Conservation (phyloP, 148 eudicot species). For the Vaccinium darrowii region DNA sequence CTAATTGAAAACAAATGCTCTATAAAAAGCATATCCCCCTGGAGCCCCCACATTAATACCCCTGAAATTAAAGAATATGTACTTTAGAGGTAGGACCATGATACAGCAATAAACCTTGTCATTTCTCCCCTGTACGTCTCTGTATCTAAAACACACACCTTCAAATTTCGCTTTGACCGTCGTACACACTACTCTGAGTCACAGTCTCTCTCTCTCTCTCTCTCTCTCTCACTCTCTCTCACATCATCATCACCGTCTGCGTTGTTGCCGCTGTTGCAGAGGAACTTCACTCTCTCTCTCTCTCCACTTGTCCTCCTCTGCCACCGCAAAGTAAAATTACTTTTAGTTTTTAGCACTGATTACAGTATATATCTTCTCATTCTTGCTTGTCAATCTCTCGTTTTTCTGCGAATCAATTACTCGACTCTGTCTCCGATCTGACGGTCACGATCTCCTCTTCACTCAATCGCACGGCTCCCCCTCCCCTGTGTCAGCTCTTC, state of each 20-base stretch:
- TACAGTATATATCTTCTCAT: neutral
- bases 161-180: constrained; percentile 27
- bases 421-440: neutral
- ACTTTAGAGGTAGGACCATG: too few species aligned
- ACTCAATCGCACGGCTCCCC: constrained; percentile 15
- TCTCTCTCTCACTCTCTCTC: neutral
- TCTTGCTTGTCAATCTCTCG: constrained; percentile 6
- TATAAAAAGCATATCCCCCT: too few species aligned
- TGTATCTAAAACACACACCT: neutral
- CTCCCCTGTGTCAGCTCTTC: constrained; percentile 11
- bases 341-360: neutral
- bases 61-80: too few species aligned
- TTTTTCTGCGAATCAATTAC: neutral
- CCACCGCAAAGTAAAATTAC: neutral
- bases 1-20: too few species aligned
- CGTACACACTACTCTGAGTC: constrained; percentile 7
- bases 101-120: too few species aligned
- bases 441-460: constrained; percentile 22
- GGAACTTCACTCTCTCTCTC: neutral
- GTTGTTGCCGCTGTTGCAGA: neutral
- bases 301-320: constrained; percentile 1
- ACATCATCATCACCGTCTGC: neutral
- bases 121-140: too few species aligned
- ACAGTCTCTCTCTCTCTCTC: neutral
- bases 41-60: too few species aligned